Evolutionary conservation across 164 flowering plant species (phyloP), one percentile per base, ranked within the genome.

Genomic region (Chimonanthus praecox): DNA sequence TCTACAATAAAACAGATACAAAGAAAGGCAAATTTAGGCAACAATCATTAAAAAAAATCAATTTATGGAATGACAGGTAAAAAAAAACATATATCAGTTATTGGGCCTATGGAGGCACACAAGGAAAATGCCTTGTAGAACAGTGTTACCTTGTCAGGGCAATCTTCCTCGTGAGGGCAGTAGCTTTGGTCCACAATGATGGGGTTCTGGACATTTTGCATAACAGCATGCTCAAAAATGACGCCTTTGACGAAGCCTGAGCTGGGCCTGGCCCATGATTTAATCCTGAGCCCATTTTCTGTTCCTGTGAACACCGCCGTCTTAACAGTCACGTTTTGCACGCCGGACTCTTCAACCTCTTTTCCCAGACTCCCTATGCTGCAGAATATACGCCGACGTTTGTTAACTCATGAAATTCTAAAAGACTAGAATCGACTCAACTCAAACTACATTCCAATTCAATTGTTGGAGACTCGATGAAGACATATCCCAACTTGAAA

Each of bases 301-400:
- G 94, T 79, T 2, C 86, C 87, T 0, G 79, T 79, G 51, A 92
- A 85, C 1, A 78, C 81, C 1, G 58, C 84, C 0, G 75, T 76
- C 63, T 71, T 86, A 0, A 91, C 88, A n/a, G 96, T 91, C 78
- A 92, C 88, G 64, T 88, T 88, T 58, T 83, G 77, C 7, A 92
- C 98, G 0, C 97, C 97, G 18, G 72, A 73, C 72, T 92, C 98
- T 0, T 85, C 47, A 9, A 21, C 0, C 0, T 76, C 78, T 80
- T 84, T 84, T 0, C 84, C 98, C 0, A 92, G 82, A 73, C 98
- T 92, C 10, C 98, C 96, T 58, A 89, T 88, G 80, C 97, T 90
- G 86, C 70, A 69, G 71, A 33, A 33, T 1, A 33, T 33, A 33
- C 33, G 33, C 33, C 33, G 33, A 33, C 33, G 33, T 33, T 33